Conservation (phyloP, 116 monocot genomes). For the Dioscorea cayenensis region DNA sequence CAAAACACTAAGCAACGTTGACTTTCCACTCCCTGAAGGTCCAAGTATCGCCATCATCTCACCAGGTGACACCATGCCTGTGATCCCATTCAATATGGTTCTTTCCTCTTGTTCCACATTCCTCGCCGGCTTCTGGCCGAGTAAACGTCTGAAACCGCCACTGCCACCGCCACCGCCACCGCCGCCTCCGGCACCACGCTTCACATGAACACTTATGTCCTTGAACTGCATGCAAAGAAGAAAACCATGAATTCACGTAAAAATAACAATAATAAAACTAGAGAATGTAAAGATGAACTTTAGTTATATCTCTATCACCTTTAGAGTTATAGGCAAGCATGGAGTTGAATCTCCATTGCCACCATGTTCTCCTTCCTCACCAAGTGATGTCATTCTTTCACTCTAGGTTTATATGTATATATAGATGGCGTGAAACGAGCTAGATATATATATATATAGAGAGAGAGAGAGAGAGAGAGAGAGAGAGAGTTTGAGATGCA, state of each 20-base stretch:
- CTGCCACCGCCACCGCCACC: conserved; percentile 9
- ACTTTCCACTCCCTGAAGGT: conserved; percentile 95
- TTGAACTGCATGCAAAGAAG: conserved; percentile 32
- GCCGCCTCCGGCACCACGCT: conserved; percentile 11
- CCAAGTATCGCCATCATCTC: conserved; percentile 80
- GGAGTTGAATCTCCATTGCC: conserved; percentile 1
- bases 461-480: too few relatives aligned
- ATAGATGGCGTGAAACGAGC: too few relatives aligned
- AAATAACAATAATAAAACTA: not conserved
- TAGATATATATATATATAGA: too few relatives aligned
- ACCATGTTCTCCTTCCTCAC: not conserved
- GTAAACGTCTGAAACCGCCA: conserved; percentile 1
- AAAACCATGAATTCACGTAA: not conserved
- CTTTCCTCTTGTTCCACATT: conserved; percentile 21
- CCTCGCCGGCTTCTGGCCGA: not conserved
- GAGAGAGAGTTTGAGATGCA: not conserved
- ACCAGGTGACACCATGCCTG: conserved; percentile 49
- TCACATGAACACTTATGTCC: conserved; percentile 53
- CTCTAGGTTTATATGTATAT: too few relatives aligned
- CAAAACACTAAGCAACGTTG: conserved; percentile 63
- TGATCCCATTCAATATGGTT: conserved; percentile 50
- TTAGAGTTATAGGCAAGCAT: conserved; percentile 32
- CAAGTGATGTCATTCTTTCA: conserved; percentile 18
- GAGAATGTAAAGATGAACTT: not conserved
- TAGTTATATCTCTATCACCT: conserved; percentile 8